A percentile compares a stretch with the other conserved stretches of the same genome.
Evolutionary conservation across 2,329 filamentous ascomycete species (phyloP).

Genomic region (Arthrocladium fulminans): DNA sequence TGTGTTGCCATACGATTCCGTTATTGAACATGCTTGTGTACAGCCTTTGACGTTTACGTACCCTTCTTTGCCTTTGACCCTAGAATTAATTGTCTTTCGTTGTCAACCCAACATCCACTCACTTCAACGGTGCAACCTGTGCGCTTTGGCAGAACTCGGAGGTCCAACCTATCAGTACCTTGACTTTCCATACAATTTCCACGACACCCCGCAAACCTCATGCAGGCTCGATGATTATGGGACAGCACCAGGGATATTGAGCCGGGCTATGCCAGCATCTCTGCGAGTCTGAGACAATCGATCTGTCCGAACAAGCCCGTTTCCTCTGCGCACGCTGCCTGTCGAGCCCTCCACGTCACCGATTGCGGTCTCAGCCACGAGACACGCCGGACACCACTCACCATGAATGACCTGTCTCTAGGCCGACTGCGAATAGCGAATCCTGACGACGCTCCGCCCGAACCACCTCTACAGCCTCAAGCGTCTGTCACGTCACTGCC

Average conservation of each 20-base stretch:
- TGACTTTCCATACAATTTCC: neutral
- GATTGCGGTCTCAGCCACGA: constrained; percentile 3
- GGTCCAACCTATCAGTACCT: neutral
- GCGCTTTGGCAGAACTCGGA: neutral
- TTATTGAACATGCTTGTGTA: neutral
- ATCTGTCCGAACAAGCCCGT: neutral
- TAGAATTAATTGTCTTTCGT: constrained; percentile 3
- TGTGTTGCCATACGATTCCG: neutral
- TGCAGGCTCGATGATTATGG: neutral
- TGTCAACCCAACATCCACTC: neutral
- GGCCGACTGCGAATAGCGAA: constrained; percentile 95
- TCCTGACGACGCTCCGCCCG: constrained; percentile 61
- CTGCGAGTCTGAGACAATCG: neutral
- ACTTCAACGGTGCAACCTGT: neutral
- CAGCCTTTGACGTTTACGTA: neutral
- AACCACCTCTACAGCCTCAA: constrained; percentile 23
- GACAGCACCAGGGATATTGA: neutral
- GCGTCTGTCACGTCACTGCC: constrained; percentile 8
- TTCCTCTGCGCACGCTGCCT: neutral
- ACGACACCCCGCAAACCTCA: constrained; percentile 3
- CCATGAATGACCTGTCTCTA: constrained; percentile 54
- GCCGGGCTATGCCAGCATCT: constrained; percentile 1
- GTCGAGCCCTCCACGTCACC: constrained; percentile 3
- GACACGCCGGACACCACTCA: neutral
- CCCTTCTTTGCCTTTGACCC: neutral